A percentile compares a stretch with the other conserved stretches of the same genome.
phyloP scores from a whole-genome alignment of 2,329 filamentous ascomycete genomes.

The Colletotrichum cordylinicola region DNA sequence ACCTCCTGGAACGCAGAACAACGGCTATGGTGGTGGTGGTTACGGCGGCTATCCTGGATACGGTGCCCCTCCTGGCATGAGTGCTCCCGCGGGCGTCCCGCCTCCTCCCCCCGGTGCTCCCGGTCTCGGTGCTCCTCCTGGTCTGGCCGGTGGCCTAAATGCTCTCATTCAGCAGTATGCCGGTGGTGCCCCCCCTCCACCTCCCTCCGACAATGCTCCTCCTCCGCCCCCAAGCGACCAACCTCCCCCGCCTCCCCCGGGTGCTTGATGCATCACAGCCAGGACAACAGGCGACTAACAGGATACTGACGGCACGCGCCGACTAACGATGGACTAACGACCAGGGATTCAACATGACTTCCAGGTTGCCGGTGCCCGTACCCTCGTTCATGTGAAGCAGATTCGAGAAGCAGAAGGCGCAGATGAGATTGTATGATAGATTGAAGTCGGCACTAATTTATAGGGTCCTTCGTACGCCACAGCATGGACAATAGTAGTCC shows the following conservation, averaged over 20 bases:
- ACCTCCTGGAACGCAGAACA: slow-evolving; percentile 51
- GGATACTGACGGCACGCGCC: background rate
- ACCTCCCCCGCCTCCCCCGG: slow-evolving; percentile 67
- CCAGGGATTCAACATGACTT: slow-evolving; percentile 4
- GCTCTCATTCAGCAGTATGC: slow-evolving; percentile 73
- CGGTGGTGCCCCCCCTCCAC: slow-evolving; percentile 52
- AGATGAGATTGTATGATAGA: slow-evolving; percentile 13
- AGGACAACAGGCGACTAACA: slow-evolving; percentile 2
- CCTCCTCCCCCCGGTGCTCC: slow-evolving; percentile 34
- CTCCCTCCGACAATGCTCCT: slow-evolving; percentile 63
- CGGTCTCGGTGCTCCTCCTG: slow-evolving; percentile 59
- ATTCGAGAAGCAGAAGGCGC: background rate
- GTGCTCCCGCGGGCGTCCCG: slow-evolving; percentile 38
- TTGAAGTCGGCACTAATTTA: slow-evolving; percentile 9
- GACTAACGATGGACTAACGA: slow-evolving; percentile 19
- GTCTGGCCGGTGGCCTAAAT: slow-evolving; percentile 62
- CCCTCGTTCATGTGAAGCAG: background rate
- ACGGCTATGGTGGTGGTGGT: slow-evolving; percentile 54
- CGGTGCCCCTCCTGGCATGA: slow-evolving; percentile 59
- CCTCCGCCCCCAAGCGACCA: slow-evolving; percentile 65
- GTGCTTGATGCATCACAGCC: slow-evolving; percentile 40
- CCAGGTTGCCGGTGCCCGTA: background rate
- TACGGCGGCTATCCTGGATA: slow-evolving; percentile 61
- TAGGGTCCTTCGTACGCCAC: background rate
- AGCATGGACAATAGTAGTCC: background rate